These are phyloP conservation scores for Noccaea caerulescens DNA, from an alignment of 345 rosid species.

Conservation along the genomic window DNA sequence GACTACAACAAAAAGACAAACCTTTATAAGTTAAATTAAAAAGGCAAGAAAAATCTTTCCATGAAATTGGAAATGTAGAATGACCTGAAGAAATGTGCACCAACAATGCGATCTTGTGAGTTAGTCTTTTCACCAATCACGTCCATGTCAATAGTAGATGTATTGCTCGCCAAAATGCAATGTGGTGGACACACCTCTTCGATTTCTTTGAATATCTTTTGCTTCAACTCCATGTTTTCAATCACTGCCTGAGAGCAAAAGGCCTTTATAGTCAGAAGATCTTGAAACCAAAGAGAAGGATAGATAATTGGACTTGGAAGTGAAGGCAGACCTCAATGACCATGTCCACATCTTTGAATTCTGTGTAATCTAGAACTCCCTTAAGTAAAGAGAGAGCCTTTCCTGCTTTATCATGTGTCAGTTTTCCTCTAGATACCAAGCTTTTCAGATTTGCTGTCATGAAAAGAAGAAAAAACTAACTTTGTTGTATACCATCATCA, in stretches of 20 bases:
- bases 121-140: slow-evolving; percentile 75
- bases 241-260: slow-evolving; percentile 73
- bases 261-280: slow-evolving; percentile 15
- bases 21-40: slow-evolving; percentile 6
- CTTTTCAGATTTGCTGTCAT: slow-evolving; percentile 73
- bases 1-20: slow-evolving; percentile 56
- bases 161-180: slow-evolving; percentile 91
- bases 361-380: slow-evolving; percentile 79
- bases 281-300: slow-evolving; percentile 27
- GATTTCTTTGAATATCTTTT: slow-evolving; percentile 81
- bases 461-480: not conserved
- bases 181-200: slow-evolving; percentile 81
- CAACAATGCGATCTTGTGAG: slow-evolving; percentile 82
- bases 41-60: not conserved
- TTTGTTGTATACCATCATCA: too few species aligned
- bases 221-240: slow-evolving; percentile 82
- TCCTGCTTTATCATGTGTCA: slow-evolving; percentile 69
- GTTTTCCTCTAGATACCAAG: slow-evolving; percentile 69
- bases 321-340: slow-evolving; percentile 75
- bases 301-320: not conserved
- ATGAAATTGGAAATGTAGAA: slow-evolving; percentile 6
- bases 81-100: slow-evolving; percentile 98
- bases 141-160: slow-evolving; percentile 85
- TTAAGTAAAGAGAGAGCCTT: slow-evolving; percentile 77
- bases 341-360: slow-evolving; percentile 89